Evolutionary conservation across 2,329 filamentous ascomycete species (phyloP).

Genomic region (Drechslera avenae): DNA sequence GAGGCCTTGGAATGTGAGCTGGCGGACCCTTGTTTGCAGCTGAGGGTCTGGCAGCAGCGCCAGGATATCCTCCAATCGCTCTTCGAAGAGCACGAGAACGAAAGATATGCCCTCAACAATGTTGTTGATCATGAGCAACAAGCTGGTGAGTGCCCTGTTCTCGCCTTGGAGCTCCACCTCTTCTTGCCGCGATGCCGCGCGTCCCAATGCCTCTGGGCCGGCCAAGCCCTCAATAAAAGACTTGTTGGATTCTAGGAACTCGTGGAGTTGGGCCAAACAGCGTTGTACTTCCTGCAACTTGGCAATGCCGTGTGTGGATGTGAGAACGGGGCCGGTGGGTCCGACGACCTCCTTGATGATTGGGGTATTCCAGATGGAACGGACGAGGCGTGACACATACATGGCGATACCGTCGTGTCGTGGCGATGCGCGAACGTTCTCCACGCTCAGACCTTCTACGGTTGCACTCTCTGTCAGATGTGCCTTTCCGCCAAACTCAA

Average conservation of each 20-base stretch:
- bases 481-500: slow-evolving; percentile 89
- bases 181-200: slow-evolving; percentile 80
- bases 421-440: slow-evolving; percentile 84
- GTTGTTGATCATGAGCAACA: slow-evolving; percentile 83
- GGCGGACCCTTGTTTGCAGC: slow-evolving; percentile 70
- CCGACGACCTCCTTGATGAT: slow-evolving; percentile 66
- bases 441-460: slow-evolving; percentile 68
- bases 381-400: slow-evolving; percentile 85
- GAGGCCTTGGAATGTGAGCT: slow-evolving; percentile 84
- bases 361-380: slow-evolving; percentile 82
- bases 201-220: slow-evolving; percentile 83
- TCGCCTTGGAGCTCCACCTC: slow-evolving; percentile 92
- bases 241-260: slow-evolving; percentile 86
- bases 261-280: slow-evolving; percentile 75
- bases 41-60: slow-evolving; percentile 69
- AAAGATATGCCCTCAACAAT: slow-evolving; percentile 98
- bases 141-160: slow-evolving; percentile 85
- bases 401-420: slow-evolving; percentile 86
- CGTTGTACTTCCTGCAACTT: slow-evolving; percentile 81
- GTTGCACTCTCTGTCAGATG: slow-evolving; percentile 78
- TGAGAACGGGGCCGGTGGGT: slow-evolving; percentile 66
- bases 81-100: slow-evolving; percentile 91
- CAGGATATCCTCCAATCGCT: slow-evolving; percentile 88
- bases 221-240: slow-evolving; percentile 91
- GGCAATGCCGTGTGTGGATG: slow-evolving; percentile 66